Base-by-base conservation (phyloP, 148 eudicot genomes). In the Fagopyrum esculentum region DNA sequence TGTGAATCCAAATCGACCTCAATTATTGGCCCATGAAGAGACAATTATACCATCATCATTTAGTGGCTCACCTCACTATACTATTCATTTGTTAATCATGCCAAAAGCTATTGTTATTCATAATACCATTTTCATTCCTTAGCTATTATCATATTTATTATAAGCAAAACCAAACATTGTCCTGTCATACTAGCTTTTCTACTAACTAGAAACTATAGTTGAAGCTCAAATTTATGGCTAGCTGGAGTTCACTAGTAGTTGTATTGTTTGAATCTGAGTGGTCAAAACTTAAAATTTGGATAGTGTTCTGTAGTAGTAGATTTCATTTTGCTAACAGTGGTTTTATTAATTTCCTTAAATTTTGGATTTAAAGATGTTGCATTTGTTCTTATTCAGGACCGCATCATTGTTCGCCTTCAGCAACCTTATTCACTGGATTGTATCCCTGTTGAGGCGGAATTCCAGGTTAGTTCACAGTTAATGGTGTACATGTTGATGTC, bases 371-470 rank as follows among this genome's bases (percentile, higher is more conserved):
- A 63, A 63, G n/a, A 19, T 59, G 71, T 35, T 66, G 19, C 6
- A 12, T 66, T 40, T 66, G 47, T 66, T 66, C 9, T 40, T 46
- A 29, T 71, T 22, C 84, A 94, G 98, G 98, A 94, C 80, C 89
- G 98, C 19, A 94, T 94, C 35, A 91, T 94, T 80, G 98, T 97
- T 77, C 98, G 98, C 60, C 98, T 94, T 80, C 98, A 94, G 76
- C 98, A 94, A 81, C 98, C 98, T 50, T 94, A 94, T 84, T 91
- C 98, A 16, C 80, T 94, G 78, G 98, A 94, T 78, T 94, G 98
- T 83, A 94, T 94, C 83, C 98, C 98, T 0, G 98, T 94, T 71
- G 98, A 94, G 84, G 97, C 98, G 63, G 98, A 94, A 86, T 94
- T 83, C 82, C 98, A 94, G 97, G 98, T 94, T 57, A 56, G 85